These are phyloP conservation scores for Hibiscus mutabilis DNA, from an alignment of 345 rosid genomes.

Conservation along the genomic window DNA sequence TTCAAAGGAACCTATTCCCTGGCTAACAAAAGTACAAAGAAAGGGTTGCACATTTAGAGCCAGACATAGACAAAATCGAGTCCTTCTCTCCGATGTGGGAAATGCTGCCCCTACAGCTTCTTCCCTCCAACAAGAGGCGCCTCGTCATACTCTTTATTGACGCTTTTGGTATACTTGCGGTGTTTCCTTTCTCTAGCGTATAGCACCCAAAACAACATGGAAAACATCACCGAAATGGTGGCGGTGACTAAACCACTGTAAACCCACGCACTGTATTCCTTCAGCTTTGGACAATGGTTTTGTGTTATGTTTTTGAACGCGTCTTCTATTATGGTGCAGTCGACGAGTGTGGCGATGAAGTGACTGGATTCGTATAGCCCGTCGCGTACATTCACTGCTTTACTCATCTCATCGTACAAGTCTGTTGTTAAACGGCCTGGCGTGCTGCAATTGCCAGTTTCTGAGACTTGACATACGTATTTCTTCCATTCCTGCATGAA, in stretches of 20 bases:
- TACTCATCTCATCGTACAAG: constrained; percentile 26
- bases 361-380: constrained; percentile 29
- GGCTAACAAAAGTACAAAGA: too few species aligned
- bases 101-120: too few species aligned
- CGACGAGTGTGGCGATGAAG: constrained; percentile 28
- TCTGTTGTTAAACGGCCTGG: constrained; percentile 36
- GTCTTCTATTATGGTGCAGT: constrained; percentile 34
- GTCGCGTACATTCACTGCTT: constrained; percentile 36
- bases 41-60: too few species aligned
- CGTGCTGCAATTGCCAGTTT: constrained; percentile 28
- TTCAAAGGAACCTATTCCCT: too few species aligned
- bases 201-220: constrained; percentile 39
- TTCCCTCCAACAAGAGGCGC: constrained; percentile 12
- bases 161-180: constrained; percentile 24
- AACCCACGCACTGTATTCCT: constrained; percentile 32
- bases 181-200: constrained; percentile 45
- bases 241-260: constrained; percentile 35
- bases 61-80: too few species aligned
- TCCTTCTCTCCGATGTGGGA: too few species aligned
- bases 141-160: constrained; percentile 3
- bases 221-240: constrained; percentile 39
- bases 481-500: constrained; percentile 44
- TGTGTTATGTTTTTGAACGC: constrained; percentile 25
- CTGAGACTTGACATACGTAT: constrained; percentile 36
- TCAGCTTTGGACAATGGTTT: constrained; percentile 28